phyloP scores from a whole-genome alignment of 805 yeast genomes.

The Candida chauliodis region DNA sequence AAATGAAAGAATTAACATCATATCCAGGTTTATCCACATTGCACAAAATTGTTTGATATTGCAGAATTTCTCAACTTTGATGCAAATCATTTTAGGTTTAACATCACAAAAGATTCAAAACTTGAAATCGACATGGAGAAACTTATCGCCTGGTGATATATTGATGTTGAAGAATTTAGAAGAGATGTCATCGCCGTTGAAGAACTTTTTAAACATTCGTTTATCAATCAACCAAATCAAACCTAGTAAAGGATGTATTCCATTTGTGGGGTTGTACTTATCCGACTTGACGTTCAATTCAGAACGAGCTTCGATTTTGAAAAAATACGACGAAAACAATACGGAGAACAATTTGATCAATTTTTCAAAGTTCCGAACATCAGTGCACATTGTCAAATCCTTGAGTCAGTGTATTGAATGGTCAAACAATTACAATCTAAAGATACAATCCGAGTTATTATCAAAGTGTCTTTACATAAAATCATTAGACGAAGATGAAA shows the following conservation, averaged over 20 bases:
- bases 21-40: constrained; percentile 84
- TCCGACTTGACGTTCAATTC: constrained; percentile 79
- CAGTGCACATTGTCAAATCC: constrained; percentile 73
- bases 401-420: constrained; percentile 82
- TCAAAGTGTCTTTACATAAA: constrained; percentile 83
- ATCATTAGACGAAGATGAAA: constrained; percentile 69
- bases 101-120: constrained; percentile 60
- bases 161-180: constrained; percentile 65
- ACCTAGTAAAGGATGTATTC: constrained; percentile 75
- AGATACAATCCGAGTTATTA: constrained; percentile 57
- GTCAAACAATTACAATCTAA: constrained; percentile 63
- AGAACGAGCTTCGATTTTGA: constrained; percentile 50
- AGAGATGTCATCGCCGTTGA: constrained; percentile 66
- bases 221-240: constrained; percentile 55
- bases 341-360: constrained; percentile 49
- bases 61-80: constrained; percentile 83
- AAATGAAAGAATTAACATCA: constrained; percentile 59
- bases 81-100: constrained; percentile 82
- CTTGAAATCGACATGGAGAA: constrained; percentile 69
- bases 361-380: constrained; percentile 70
- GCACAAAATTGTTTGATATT: constrained; percentile 69
- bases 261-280: constrained; percentile 82
- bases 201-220: constrained; percentile 69
- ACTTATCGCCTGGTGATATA: constrained; percentile 68
- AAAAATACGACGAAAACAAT: neutral